A percentile compares a stretch with the other conserved stretches of the same genome.
Evolutionary conservation across 2,329 filamentous ascomycete genomes (phyloP).

Genomic region (Aspergillus japonicus): DNA sequence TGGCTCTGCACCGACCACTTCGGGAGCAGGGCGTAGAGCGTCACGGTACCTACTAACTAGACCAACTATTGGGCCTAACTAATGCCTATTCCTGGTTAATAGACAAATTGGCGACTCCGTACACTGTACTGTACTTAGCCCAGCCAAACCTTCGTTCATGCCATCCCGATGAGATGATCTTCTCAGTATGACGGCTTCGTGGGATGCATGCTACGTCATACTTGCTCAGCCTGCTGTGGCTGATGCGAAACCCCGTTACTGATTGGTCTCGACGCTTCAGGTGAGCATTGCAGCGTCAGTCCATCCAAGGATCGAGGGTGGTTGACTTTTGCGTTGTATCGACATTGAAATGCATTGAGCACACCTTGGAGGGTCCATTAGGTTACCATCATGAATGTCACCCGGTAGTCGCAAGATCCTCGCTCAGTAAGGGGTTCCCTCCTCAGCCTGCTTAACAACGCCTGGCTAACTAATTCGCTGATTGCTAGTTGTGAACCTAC

Average conservation of each 20-base stretch:
- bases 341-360: background rate
- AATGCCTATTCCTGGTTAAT: too few species aligned
- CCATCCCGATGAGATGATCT: background rate
- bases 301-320: background rate
- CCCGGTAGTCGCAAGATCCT: background rate
- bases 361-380: background rate
- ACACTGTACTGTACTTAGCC: background rate
- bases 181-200: background rate
- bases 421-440: background rate
- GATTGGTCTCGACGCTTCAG: constrained; percentile 10
- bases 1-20: constrained; percentile 1
- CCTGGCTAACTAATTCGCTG: too few species aligned
- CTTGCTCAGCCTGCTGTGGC: constrained; percentile 11
- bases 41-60: background rate
- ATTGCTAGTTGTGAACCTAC: too few species aligned
- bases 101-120: too few species aligned
- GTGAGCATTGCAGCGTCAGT: constrained; percentile 1
- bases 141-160: background rate
- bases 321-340: constrained; percentile 13
- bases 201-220: constrained; percentile 11
- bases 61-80: background rate
- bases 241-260: constrained; percentile 1
- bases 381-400: background rate
- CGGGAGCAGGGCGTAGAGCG: too few species aligned
- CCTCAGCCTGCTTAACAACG: too few species aligned